A percentile compares a stretch with the other conserved stretches of the same genome.
Conservation (phyloP, 257 asterid genomes). For the Hygrophila difformis region DNA sequence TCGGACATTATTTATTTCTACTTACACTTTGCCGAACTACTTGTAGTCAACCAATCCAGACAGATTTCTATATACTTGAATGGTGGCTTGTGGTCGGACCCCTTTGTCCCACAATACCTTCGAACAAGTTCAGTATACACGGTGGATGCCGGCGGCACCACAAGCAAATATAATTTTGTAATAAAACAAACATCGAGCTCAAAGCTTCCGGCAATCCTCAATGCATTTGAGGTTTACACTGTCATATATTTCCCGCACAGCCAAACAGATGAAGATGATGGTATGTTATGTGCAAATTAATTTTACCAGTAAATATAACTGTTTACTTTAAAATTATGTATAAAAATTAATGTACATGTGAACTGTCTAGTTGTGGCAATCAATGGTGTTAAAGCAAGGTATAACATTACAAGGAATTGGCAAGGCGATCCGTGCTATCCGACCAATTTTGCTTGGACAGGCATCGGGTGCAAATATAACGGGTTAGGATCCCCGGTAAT, state of each 20-base stretch:
- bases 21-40: constrained; percentile 25
- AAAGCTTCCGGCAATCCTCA: constrained; percentile 23
- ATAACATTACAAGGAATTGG: constrained; percentile 28
- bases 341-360: too few species aligned
- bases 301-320: too few species aligned
- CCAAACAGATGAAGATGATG: constrained; percentile 27
- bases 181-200: neutral
- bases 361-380: constrained; percentile 28
- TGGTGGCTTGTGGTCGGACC: neutral
- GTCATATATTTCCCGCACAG: constrained; percentile 16
- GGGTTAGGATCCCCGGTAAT: constrained; percentile 6
- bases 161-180: neutral
- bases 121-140: neutral
- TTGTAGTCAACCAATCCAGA: constrained; percentile 16
- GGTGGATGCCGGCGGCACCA: neutral
- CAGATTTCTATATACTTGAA: constrained; percentile 11
- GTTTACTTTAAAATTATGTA: too few species aligned
- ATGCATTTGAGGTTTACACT: constrained; percentile 25
- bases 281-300: too few species aligned
- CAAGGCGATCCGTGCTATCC: constrained; percentile 42
- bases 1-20: constrained; percentile 5
- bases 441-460: constrained; percentile 20
- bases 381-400: constrained; percentile 18
- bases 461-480: constrained; percentile 27
- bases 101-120: neutral